Evolutionary conservation across 805 yeast genomes (phyloP), one percentile per base, ranked within the genome.

Genomic region (Kodamaea neixiangensis): DNA sequence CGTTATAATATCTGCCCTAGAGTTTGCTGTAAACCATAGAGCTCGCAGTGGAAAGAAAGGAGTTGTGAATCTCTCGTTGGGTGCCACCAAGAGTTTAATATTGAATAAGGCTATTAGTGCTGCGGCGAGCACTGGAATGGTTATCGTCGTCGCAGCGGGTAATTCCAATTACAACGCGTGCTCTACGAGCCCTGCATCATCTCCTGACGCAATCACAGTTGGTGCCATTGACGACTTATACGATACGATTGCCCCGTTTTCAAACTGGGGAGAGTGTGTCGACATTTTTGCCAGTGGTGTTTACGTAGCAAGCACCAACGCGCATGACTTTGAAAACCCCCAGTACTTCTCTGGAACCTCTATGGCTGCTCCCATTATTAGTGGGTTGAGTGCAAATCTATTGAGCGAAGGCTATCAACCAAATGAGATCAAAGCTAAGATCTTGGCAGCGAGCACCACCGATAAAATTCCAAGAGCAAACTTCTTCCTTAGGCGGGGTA

Each of bases 201-300:
- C 93, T 1, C 71, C 69, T 1, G 71, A 72, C 46, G 90, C 89
- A 0, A 80, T 89, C 3, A 83, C 96, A 0, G 96, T 92, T 7
- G 97, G 97, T 0, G 96, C 97, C 3, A 82, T 91, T 46, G 93
- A 90, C 61, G 96, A 89, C 62, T 63, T 77, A 15, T 76, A 76
- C 5, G 96, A 89, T 58, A 58, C 74, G 2, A 73, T 91, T 33
- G 96, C 97, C 0, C 62, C 78, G 10, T 92, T 93, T 60, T 81
- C 94, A n/a, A 92, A 93, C 63, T 89, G 92, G 91, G 97, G 98
- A 0, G 73, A 76, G n/a, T 93, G 97, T 66, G 96, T 92, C 6
- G 90, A 89, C 61, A 75, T 89, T 0, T 86, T 88, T 68, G 90
- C 97, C 0, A 81, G 93, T 44, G 98, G 98, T 0, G 85, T 84